Conservation (phyloP, 495 filamentous ascomycete genomes). For the Hypoxylon fragiforme region DNA sequence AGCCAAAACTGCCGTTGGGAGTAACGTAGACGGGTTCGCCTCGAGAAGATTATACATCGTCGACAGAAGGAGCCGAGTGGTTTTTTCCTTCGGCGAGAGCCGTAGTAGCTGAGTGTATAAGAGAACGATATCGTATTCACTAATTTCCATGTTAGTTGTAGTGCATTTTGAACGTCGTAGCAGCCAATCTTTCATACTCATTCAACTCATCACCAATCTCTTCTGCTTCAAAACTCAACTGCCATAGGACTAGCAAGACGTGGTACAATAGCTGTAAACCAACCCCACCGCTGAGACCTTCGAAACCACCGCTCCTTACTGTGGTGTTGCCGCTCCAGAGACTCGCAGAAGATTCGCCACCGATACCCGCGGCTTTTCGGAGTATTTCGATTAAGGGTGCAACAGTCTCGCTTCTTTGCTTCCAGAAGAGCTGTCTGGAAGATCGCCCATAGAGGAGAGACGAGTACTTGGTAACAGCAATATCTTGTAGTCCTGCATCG, state of each 20-base stretch:
- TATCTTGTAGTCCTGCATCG: conserved; percentile 85
- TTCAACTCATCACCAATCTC: conserved; percentile 84
- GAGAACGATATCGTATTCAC: conserved; percentile 88
- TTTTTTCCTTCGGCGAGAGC: conserved; percentile 96
- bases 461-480: conserved; percentile 90
- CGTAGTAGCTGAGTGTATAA: conserved; percentile 88
- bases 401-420: conserved; percentile 79
- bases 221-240: conserved; percentile 87
- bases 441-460: conserved; percentile 74
- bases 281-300: conserved; percentile 76
- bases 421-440: conserved; percentile 86
- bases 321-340: conserved; percentile 66
- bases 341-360: conserved; percentile 65
- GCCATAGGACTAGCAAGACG: conserved; percentile 89
- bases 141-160: conserved; percentile 38
- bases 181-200: conserved; percentile 60
- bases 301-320: conserved; percentile 55
- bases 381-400: conserved; percentile 82
- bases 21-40: conserved; percentile 74
- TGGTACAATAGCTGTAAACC: conserved; percentile 94
- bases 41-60: conserved; percentile 83
- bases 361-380: conserved; percentile 71
- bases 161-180: conserved; percentile 5
- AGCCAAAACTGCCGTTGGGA: conserved; percentile 79
- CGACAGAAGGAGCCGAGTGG: conserved; percentile 85